phyloP scores from a whole-genome alignment of 345 rosid species.

The Kernera saxatilis region DNA sequence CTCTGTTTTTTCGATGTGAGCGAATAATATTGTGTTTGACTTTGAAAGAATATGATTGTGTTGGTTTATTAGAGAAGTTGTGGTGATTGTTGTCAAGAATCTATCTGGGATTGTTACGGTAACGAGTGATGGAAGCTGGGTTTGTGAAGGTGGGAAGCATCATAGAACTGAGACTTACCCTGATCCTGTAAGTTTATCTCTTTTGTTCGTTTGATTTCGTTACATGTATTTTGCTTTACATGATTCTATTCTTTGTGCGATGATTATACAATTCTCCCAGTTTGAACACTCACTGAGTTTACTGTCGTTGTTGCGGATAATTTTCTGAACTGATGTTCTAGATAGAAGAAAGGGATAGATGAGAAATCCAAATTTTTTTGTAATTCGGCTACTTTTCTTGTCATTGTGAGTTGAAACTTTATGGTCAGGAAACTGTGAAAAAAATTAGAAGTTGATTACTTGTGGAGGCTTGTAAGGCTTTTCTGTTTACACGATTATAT shows the following conservation, averaged over 20 bases:
- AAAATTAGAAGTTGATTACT: background rate
- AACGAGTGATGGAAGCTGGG: slow-evolving; percentile 72
- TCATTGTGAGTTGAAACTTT: background rate
- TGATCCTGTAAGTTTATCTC: slow-evolving; percentile 58
- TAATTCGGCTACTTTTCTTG: background rate
- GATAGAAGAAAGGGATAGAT: background rate
- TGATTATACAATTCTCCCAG: background rate
- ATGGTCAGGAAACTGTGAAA: background rate
- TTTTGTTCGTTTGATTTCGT: background rate
- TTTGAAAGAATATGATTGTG: background rate
- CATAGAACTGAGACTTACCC: slow-evolving; percentile 42
- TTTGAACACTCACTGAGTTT: background rate
- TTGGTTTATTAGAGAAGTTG: slow-evolving; percentile 44
- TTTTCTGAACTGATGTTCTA: background rate
- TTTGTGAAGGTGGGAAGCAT: slow-evolving; percentile 44
- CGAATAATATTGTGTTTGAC: background rate
- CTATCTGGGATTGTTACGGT: slow-evolving; percentile 61
- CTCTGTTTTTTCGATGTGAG: background rate
- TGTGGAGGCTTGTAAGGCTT: background rate
- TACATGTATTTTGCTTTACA: background rate
- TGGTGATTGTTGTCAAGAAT: slow-evolving; percentile 75
- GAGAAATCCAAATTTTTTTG: background rate
- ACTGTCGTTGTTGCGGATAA: background rate
- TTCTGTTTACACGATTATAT: background rate
- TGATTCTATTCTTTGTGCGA: background rate